Evolutionary conservation across 1,284 basidiomycete genomes (phyloP).

Genomic region (Moesziomyces antarcticus): DNA sequence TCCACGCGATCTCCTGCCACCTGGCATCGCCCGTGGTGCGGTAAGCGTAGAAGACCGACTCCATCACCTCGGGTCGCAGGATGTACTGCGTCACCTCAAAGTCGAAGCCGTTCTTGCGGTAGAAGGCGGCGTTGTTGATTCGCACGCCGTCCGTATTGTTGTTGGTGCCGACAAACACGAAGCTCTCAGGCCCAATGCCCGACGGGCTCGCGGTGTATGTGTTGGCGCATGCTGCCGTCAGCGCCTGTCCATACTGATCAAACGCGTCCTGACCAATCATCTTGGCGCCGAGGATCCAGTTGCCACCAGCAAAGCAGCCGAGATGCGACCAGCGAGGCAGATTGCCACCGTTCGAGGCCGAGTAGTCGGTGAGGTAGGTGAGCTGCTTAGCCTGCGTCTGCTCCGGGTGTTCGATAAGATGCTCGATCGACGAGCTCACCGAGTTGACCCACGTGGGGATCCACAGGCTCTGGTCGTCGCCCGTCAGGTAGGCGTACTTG

Average conservation of each 20-base stretch:
- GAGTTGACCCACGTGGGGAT: conserved; percentile 53
- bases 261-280: conserved; percentile 37
- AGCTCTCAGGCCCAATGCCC: conserved; percentile 59
- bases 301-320: conserved; percentile 58
- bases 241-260: conserved; percentile 50
- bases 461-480: conserved; percentile 37
- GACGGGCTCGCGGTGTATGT: conserved; percentile 53
- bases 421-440: conserved; percentile 44
- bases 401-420: conserved; percentile 49
- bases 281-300: conserved; percentile 60
- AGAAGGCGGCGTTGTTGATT: conserved; percentile 45
- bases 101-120: conserved; percentile 50
- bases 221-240: conserved; percentile 46
- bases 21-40: conserved; percentile 55
- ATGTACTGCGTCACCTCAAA: conserved; percentile 51
- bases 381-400: conserved; percentile 32
- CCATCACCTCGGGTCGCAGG: conserved; percentile 61
- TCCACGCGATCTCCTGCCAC: conserved; percentile 84
- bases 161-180: conserved; percentile 41
- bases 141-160: conserved; percentile 41
- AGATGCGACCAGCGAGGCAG: conserved; percentile 54
- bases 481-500: conserved; percentile 56
- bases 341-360: conserved; percentile 28
- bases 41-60: conserved; percentile 55
- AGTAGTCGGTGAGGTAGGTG: conserved; percentile 54